Conservation (phyloP, 1,139 yeast species). For the Saccharomyces hybrid region DNA sequence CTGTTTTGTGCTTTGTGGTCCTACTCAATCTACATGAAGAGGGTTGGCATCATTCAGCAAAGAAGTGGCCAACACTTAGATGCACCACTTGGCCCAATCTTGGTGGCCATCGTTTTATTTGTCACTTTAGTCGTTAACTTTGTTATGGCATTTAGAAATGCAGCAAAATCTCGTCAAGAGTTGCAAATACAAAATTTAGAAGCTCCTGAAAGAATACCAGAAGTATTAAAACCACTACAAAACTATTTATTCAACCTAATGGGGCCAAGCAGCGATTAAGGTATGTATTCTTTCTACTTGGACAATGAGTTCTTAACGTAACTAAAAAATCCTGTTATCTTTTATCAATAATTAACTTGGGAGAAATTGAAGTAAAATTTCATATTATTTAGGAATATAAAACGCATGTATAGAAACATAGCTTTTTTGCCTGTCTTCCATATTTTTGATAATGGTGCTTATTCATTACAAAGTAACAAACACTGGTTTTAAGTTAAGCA, state of each 20-base stretch:
- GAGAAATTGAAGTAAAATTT: neutral
- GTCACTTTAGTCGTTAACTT: conserved; percentile 67
- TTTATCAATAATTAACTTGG: neutral
- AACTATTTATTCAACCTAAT: conserved; percentile 19
- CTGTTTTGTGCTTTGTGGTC: conserved; percentile 87
- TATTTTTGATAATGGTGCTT: too few species aligned
- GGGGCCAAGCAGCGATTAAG: conserved; percentile 6
- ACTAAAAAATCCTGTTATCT: neutral
- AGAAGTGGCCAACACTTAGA: conserved; percentile 86
- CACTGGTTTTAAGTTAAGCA: neutral
- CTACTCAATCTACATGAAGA: conserved; percentile 60
- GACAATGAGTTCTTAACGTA: neutral
- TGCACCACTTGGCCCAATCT: conserved; percentile 79
- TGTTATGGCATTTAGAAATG: conserved; percentile 51
- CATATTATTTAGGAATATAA: neutral
- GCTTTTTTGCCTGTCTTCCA: neutral
- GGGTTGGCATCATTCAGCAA: conserved; percentile 67
- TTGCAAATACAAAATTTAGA: neutral
- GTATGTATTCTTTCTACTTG: neutral
- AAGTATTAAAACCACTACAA: conserved; percentile 25
- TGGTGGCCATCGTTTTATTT: conserved; percentile 64
- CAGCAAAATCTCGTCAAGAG: conserved; percentile 18
- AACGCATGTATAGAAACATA: neutral
- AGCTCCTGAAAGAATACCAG: conserved; percentile 13
- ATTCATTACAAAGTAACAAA: neutral